Base-by-base conservation (phyloP, 257 asterid genomes). In the Misopates orontium region DNA sequence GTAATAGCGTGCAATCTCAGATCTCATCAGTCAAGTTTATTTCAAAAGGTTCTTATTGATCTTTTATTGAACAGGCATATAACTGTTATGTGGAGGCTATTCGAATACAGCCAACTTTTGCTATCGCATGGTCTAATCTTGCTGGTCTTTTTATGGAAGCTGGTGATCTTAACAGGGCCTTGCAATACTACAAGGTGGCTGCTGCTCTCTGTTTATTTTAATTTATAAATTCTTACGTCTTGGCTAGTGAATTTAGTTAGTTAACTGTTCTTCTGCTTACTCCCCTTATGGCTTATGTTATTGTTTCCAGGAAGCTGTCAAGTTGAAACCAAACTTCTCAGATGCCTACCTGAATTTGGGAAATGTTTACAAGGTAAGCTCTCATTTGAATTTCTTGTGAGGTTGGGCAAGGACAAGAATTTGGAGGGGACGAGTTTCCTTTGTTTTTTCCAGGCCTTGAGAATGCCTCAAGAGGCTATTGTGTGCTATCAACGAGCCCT, bases 71-170 rank as follows among this genome's bases (percentile, higher is more conserved):
- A 50, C 74, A 94, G 99, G 97, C 99, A 32, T 90, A 85, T 79
- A 88, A 85, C 76, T 94, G 97, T 74, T 94, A 90, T 76, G 63
- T 82, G 66, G 99, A 94, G 49, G 99, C 99, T 67, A 83, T 94
- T 52, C 87, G 88, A 45, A 82, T 94, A 73, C 96, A 94, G 55
- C 99, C 99, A 62, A 80, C 89, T 25, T 94, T 94, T 84, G 97
- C 99, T 71, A 85, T 94, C 72, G 99, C 99, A 32, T 94, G 99
- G 99, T 94, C 99, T 80, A 90, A 90, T 81, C 96, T 94, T 76
- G 99, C 99, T 79, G 96, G 96, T 36, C 87, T 94, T 78, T 90
- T 85, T 76, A 94, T 90, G 99, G 99, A 94, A 76, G 87, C 91
- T 17, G 95, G 98, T 52, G 98, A 94, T 82, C 89, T 85, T 62